phyloP scores from a whole-genome alignment of 768 basidiomycete species.

The Rhizopogon sp. region DNA sequence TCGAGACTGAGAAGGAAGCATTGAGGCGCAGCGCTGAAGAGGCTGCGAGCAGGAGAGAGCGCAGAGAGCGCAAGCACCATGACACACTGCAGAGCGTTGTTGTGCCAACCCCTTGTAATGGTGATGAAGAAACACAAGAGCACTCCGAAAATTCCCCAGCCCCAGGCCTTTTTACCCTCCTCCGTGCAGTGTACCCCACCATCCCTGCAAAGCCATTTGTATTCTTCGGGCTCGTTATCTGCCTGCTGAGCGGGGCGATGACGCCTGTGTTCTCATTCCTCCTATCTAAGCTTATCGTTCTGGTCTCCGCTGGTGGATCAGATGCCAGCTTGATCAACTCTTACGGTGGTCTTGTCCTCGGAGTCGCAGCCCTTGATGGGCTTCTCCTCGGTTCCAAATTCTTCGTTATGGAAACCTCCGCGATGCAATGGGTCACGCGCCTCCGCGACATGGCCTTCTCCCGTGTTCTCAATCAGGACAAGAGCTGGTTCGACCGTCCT shows the following conservation, averaged over 20 bases:
- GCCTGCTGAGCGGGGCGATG: constrained; percentile 72
- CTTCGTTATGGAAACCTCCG: constrained; percentile 72
- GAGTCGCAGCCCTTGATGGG: constrained; percentile 73
- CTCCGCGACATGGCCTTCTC: constrained; percentile 55
- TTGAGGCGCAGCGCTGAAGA: constrained; percentile 33
- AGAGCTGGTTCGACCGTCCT: constrained; percentile 77
- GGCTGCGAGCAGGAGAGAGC: constrained; percentile 34
- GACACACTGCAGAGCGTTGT: not conserved
- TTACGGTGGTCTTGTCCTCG: constrained; percentile 70
- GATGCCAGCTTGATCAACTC: constrained; percentile 57
- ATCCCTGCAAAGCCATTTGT: constrained; percentile 73
- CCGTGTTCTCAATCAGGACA: constrained; percentile 73
- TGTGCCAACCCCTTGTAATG: constrained; percentile 4
- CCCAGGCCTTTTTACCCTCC: constrained; percentile 30
- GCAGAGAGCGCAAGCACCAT: constrained; percentile 11
- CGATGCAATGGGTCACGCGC: constrained; percentile 67
- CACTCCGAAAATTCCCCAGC: not conserved
- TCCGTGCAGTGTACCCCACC: constrained; percentile 58
- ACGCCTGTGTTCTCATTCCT: constrained; percentile 92
- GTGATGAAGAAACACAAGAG: not conserved
- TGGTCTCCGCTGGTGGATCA: constrained; percentile 67
- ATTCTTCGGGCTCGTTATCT: constrained; percentile 62
- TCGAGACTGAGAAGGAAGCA: constrained; percentile 41
- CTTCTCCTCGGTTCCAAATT: constrained; percentile 71
- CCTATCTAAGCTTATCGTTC: constrained; percentile 74